phyloP scores from a whole-genome alignment of 176 grass and related monocot species.

The Cocos nucifera region DNA sequence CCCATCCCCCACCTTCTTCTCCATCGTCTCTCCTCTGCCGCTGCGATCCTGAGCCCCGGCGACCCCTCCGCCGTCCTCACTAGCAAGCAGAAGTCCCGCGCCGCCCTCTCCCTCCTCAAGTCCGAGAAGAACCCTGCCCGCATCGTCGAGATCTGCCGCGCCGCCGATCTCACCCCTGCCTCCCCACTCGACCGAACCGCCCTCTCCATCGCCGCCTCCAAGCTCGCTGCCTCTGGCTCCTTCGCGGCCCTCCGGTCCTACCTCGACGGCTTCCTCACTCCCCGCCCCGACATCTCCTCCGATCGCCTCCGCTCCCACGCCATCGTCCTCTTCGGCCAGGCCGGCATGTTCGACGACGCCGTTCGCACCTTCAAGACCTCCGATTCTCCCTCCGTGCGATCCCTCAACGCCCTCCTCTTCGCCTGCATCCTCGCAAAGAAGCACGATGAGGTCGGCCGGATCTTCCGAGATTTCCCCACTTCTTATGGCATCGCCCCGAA shows the following conservation, averaged over 20 bases:
- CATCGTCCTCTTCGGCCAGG: conserved; percentile 75
- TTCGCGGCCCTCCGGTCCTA: conserved; percentile 21
- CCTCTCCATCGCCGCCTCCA: conserved; percentile 52
- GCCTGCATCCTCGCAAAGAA: conserved; percentile 47
- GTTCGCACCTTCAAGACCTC: conserved; percentile 49
- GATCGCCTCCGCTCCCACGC: conserved; percentile 30
- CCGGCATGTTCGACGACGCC: conserved; percentile 56
- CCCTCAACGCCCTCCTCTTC: conserved; percentile 87
- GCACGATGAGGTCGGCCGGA: conserved; percentile 43
- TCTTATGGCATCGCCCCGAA: conserved; percentile 41
- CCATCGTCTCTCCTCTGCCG: conserved; percentile 30
- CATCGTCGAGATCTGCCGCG: conserved; percentile 78
- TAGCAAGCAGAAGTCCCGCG: conserved; percentile 57
- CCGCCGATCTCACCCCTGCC: conserved; percentile 48
- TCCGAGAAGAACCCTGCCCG: conserved; percentile 39
- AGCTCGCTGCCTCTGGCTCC: conserved; percentile 27
- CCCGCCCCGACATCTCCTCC: conserved; percentile 31
- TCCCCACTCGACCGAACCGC: conserved; percentile 54
- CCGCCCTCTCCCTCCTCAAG: conserved; percentile 70
- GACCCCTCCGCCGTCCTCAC: conserved; percentile 45
- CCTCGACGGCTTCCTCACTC: conserved; percentile 40
- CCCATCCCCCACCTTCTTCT: conserved; percentile 10
- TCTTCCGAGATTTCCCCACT: conserved; percentile 66
- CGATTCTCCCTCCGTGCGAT: conserved; percentile 27
- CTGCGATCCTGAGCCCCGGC: conserved; percentile 57